Evolutionary conservation across 2,329 filamentous ascomycete genomes (phyloP).

Genomic region (Paecilomyces variotii): DNA sequence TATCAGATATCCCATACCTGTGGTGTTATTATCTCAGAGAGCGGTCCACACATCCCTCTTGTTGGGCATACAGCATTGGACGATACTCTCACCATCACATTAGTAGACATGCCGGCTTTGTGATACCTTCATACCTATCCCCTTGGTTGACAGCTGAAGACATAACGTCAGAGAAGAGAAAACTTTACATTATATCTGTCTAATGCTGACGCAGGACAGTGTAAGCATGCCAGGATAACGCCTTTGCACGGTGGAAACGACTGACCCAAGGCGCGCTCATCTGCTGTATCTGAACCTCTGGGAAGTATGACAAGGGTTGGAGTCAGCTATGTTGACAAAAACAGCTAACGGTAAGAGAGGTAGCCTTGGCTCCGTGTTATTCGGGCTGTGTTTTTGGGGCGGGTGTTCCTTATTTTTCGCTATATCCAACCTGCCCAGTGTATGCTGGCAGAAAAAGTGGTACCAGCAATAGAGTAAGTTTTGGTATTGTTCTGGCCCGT

Average conservation of each 20-base stretch:
- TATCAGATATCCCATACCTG: not conserved
- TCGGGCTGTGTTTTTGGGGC: too few relatives aligned
- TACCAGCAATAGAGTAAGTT: too few relatives aligned
- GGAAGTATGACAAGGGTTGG: too few relatives aligned
- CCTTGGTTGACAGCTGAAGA: not conserved
- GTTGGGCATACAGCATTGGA: not conserved
- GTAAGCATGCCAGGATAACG: not conserved
- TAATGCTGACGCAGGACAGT: not conserved
- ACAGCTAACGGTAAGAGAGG: too few relatives aligned
- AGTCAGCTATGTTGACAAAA: too few relatives aligned
- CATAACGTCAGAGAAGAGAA: not conserved
- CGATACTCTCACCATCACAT: not conserved
- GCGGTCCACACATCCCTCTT: not conserved
- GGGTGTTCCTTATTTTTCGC: too few relatives aligned
- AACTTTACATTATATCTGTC: not conserved
- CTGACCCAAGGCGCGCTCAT: not conserved
- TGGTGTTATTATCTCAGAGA: not conserved
- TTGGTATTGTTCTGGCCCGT: too few relatives aligned
- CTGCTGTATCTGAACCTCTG: too few relatives aligned
- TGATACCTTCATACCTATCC: not conserved
- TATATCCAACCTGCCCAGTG: too few relatives aligned
- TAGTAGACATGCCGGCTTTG: not conserved
- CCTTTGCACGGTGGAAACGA: not conserved
- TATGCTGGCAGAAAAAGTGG: too few relatives aligned
- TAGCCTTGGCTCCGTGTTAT: too few relatives aligned